Evolutionary conservation across 225 moss, liverwort and hornwort species (phyloP).

Genomic region (Polytrichum commune): DNA sequence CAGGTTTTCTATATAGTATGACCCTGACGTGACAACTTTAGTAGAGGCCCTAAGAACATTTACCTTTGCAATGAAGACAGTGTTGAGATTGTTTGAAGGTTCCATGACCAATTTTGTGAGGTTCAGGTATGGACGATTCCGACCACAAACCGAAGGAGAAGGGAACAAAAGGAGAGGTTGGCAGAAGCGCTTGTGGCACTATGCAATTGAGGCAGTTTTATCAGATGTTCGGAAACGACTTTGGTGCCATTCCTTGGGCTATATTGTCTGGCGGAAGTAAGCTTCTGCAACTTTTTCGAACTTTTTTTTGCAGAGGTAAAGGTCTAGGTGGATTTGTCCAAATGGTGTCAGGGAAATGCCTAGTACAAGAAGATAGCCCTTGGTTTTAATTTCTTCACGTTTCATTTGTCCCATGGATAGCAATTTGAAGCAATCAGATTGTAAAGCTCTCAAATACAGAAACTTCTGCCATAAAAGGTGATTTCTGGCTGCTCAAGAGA

Average conservation of each 20-base stretch:
- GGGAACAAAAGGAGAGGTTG: conserved; percentile 42
- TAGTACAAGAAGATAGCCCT: too few species aligned
- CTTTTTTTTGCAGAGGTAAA: neutral
- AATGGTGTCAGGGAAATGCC: too few species aligned
- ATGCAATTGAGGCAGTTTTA: conserved; percentile 85
- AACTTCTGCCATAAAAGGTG: too few species aligned
- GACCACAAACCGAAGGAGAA: conserved; percentile 56
- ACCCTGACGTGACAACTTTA: too few species aligned
- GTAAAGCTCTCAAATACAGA: too few species aligned
- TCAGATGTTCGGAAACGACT: conserved; percentile 81
- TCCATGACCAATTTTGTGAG: conserved; percentile 14
- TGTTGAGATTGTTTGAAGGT: neutral
- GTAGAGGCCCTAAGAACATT: too few species aligned
- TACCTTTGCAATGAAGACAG: too few species aligned
- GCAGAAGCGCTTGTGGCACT: conserved; percentile 73
- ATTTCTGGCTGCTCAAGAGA: neutral
- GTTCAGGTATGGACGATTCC: conserved; percentile 79
- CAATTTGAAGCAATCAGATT: too few species aligned
- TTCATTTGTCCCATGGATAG: too few species aligned
- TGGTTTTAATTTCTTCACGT: too few species aligned
- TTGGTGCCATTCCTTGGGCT: conserved; percentile 61
- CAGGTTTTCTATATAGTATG: too few species aligned
- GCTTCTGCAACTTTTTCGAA: neutral
- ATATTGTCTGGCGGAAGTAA: conserved; percentile 77
- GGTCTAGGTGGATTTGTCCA: too few species aligned